Base-by-base conservation (phyloP, 2,329 filamentous ascomycete genomes). In the Xylaria sp. region DNA sequence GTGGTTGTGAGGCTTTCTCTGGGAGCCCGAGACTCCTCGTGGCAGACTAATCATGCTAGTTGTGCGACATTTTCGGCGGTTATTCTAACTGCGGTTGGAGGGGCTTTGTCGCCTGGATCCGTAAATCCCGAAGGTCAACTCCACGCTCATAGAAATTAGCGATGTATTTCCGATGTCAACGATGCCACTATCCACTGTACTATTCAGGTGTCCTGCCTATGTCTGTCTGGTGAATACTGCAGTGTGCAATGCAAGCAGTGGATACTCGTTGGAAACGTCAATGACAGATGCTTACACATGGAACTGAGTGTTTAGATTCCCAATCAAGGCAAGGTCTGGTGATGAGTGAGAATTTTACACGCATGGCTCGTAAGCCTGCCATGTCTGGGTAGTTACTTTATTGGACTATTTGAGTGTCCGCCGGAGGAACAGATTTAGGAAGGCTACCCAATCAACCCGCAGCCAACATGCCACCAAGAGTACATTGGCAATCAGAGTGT, bases 1-100 rank as follows among this genome's bases (percentile, higher is more conserved):
- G n/a, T n/a, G n/a, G 51, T 4, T 31, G 9, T 56, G 55, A 56
- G 33, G 23, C 21, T n/a, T 47, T 57, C 57, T 42, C 11, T 28
- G 15, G 38, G 28, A 51, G 51, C 38, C 43, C 56, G 45, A 60
- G 49, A 56, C 56, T n/a, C 33, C 51, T 60, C 21, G 51, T 63
- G 51, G 40, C 15, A 49, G 49, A 45, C 49, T 60, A 63, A 33
- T n/a, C 47, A 43, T 37, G 37, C 35, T 47, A 17, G 43, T 51
- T 63, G 53, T 65, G 66, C 60, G 70, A 70, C 69, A 66, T 69
- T 67, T 67, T 68, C 60, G 47, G 35, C 51, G 46, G 46, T 52
- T 38, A 47, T 40, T 56, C 51, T 37, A 49, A 52, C 43, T 43
- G 19, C 17, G 35, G 49, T 31, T 51, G 43, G 37, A 12, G 42